Evolutionary conservation across 1,284 basidiomycete genomes (phyloP), one percentile per base, ranked within the genome.

Genomic region (Tremellales sp.): DNA sequence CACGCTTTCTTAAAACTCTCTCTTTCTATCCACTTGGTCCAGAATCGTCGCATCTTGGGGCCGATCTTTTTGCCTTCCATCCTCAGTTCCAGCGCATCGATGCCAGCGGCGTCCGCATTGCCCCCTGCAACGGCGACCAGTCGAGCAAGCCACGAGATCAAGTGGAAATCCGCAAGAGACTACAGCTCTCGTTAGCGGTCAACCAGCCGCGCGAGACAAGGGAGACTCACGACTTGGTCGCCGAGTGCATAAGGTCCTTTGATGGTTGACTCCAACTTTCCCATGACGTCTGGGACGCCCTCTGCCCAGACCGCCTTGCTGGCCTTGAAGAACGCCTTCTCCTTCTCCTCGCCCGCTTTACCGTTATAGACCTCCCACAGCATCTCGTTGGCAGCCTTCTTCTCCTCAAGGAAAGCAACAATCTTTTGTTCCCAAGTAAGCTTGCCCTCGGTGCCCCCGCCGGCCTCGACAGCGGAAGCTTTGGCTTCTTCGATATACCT

Each of bases 101-200:
- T 47, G 6, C 68, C 70, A 3, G 78, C 74, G 31, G 82, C 77
- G 2, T 58, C 65, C 0, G 63, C 61, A 19, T 65, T 66, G 0
- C 80, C 84, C 2, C 82, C 83, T 4, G 78, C 75, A 21, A 87
- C 73, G 36, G 61, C 66, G 10, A 82, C 79, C 9, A 90, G 56
- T 25, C 82, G 78, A 3, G 81, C 75, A 31, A 91, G 67, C 87
- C 87, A 94, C 10, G 81, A 82, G 3, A 81, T 82, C 22, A 90
- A 74, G 61, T 91, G 87, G 43, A 90, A 70, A 65, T 93, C 90
- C 3, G 83, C 86, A 35, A 89, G 74, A 7, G 83, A 86, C 62
- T 90, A 68, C 14, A 37, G 35, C n/a, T n/a, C n/a, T n/a, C n/a
- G n/a, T n/a, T n/a, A 37, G 12, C 19, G 19, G 29, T 16, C 10